Evolutionary conservation across 2,329 filamentous ascomycete genomes (phyloP), one percentile per base, ranked within the genome.

Genomic region (Simplicillium aogashimaense): DNA sequence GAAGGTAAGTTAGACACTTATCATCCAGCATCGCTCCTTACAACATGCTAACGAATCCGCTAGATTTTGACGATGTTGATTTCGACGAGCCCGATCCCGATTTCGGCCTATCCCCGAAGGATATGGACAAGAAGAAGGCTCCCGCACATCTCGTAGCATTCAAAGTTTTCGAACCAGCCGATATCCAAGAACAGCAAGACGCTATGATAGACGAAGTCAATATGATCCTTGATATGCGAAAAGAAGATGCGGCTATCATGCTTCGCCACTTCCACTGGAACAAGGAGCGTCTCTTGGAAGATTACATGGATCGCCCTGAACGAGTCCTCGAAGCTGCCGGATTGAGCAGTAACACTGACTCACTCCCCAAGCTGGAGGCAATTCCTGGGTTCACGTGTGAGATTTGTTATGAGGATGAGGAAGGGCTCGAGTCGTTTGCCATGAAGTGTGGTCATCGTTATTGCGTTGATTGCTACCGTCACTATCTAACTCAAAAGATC

Each of bases 371-470:
- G 53, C 72, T 94, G 3, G 76, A 89, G 56, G 66, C 70, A 13
- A 66, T 90, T 14, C 70, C 77, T 12, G 87, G 81, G 8, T 98
- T 98, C 59, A 70, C 76, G 52, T 98, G 92, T 64, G 88, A 95
- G 45, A 98, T 98, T 48, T 98, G 92, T 66, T 97, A 85, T 60
- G 89, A 97, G 54, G 92, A 98, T 48, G 83, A 76, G 15, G 70
- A 78, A 1, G 79, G 76, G 1, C 65, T 95, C 15, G 61, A 86
- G 57, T 88, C 86, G 2, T 97, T 95, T 63, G 87, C 90, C 18
- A 86, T 98, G 76, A 94, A 86, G 56, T 98, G 92, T 59, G 86
- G 82, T 1, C 92, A 98, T 60, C 77, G 92, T 38, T 98, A 92
- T 60, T 98, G 92, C 52, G 80, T 89, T 29, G 77, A 87, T 53